Percentiles rank a stretch among this genome's conserved stretches.
These are phyloP conservation scores for Hymenochaete sp. DNA, from an alignment of 1,284 basidiomycete species.

Conservation along the genomic window DNA sequence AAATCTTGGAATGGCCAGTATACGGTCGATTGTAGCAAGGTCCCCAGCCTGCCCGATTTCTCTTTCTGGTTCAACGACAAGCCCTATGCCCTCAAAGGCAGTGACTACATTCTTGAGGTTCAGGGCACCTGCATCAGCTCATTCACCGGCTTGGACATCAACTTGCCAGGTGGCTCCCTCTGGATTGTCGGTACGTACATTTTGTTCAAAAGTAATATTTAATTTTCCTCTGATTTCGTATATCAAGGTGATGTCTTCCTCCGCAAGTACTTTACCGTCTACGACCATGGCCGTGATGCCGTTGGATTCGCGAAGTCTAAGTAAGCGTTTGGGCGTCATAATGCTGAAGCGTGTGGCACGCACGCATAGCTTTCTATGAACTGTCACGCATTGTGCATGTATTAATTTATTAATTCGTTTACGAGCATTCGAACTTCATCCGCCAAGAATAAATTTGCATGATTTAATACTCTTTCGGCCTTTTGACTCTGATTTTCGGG, in stretches of 20 bases:
- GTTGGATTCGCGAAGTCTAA: conserved; percentile 70
- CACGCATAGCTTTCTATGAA: neutral
- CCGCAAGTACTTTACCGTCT: conserved; percentile 88
- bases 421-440: too few relatives aligned
- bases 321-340: conserved; percentile 1
- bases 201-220: conserved; percentile 15
- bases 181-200: conserved; percentile 83
- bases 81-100: conserved; percentile 71
- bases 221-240: conserved; percentile 15
- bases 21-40: conserved; percentile 81
- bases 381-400: conserved; percentile 1
- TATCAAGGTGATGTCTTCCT: conserved; percentile 75
- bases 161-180: conserved; percentile 76
- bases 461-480: too few relatives aligned
- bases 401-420: too few relatives aligned
- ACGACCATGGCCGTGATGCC: conserved; percentile 79
- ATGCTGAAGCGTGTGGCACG: conserved; percentile 3
- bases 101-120: conserved; percentile 84
- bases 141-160: conserved; percentile 91
- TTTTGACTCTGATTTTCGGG: too few relatives aligned
- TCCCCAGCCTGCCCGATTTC: conserved; percentile 80
- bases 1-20: conserved; percentile 95
- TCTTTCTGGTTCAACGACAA: conserved; percentile 80
- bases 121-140: conserved; percentile 91
- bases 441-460: too few relatives aligned